These are phyloP conservation scores for Spergularia marina DNA, from an alignment of 148 eudicot species.

Conservation along the genomic window DNA sequence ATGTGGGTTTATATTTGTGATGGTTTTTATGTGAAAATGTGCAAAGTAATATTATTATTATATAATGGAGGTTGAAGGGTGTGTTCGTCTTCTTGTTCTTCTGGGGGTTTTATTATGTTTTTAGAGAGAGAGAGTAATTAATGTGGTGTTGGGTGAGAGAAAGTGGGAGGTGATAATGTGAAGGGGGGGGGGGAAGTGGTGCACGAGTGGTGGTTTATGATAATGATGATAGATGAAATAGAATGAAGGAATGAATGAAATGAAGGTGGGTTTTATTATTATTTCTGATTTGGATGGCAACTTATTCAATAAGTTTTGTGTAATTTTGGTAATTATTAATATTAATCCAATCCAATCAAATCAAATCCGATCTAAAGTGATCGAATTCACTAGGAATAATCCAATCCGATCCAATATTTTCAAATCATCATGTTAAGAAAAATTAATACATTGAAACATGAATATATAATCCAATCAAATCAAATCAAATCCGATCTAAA, in stretches of 20 bases:
- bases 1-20: constrained; percentile 10
- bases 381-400: too few relatives aligned
- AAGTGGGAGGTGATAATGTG: background rate
- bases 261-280: background rate
- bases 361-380: too few relatives aligned
- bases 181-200: background rate
- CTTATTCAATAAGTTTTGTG: too few relatives aligned
- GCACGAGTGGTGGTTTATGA: constrained; percentile 18
- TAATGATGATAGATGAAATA: background rate
- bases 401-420: too few relatives aligned
- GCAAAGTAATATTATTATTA: background rate
- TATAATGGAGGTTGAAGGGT: background rate
- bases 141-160: constrained; percentile 6
- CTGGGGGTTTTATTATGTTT: background rate
- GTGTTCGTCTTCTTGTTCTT: background rate
- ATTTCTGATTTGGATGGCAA: background rate
- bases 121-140: constrained; percentile 14
- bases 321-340: too few relatives aligned
- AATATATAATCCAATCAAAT: too few relatives aligned
- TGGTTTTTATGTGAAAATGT: background rate
- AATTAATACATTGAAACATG: too few relatives aligned
- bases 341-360: too few relatives aligned
- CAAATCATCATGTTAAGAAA: too few relatives aligned
- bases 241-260: constrained; percentile 10
- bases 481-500: too few relatives aligned